Base-by-base conservation (phyloP, 108 stramenopile genomes). In the Cafeteria roenbergensis region DNA sequence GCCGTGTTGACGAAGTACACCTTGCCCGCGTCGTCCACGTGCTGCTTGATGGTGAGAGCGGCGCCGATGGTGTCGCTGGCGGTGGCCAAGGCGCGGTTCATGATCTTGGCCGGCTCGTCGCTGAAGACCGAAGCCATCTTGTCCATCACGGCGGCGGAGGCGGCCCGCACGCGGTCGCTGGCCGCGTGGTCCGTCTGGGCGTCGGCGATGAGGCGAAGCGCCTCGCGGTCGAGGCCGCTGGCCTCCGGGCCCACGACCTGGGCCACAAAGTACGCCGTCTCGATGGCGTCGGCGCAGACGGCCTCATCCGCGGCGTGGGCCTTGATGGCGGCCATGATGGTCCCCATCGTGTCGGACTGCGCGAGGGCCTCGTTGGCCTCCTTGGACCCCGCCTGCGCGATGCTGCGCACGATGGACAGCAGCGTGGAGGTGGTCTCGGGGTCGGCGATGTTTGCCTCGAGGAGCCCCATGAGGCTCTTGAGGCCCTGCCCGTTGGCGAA, bases 21-120 rank as follows among this genome's bases (percentile, higher is more conserved):
- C 59, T 62, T 29, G 38, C 67, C 67, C 38, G 37, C 31, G 29
- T 68, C 60, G 48, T 63, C 67, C 33, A 66, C 29, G 14, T 64
- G 31, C 57, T 62, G 37, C 57, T 59, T 62, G 30, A 62, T 48
- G 61, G 9, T n/a, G 38, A 0, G 32, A 6, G 33, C 57, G 6
- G 8, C 17, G 57, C 32, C 30, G 57, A 17, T 17, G 33, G 57
- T 57, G 33, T 6, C 14, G 57, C 12, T 17, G 12, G 57, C 30
- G 33, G 57, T 12, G 6, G 30, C 6, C 12, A 57, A 14, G 12
- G 6, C 12, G 12, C 32, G 6, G 32, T 17, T 6, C 57, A 68
- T 54, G 34, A 68, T 62, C 34, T 63, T 62, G 27, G 34, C 68
- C 17, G 51, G 35, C 34, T 69, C 68, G 27, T 69, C 68, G 24